Conservation (phyloP, 2,329 filamentous ascomycete species). For the Chrysosporium keratinophilum region DNA sequence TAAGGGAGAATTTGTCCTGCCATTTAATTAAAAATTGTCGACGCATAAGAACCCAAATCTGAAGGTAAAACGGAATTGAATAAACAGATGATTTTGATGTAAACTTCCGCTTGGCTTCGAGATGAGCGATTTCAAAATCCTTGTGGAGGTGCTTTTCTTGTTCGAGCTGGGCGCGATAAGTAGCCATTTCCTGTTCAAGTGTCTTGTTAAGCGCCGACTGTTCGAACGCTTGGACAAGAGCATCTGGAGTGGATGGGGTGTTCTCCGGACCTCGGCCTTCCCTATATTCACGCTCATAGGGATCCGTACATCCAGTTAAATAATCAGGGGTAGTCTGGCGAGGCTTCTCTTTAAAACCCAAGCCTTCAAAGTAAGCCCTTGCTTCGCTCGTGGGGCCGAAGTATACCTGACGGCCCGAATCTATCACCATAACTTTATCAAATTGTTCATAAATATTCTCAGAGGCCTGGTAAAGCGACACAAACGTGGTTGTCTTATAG, state of each 20-base stretch:
- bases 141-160: constrained; percentile 58
- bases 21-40: constrained; percentile 67
- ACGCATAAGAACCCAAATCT: constrained; percentile 51
- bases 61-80: constrained; percentile 67
- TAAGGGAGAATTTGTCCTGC: constrained; percentile 64
- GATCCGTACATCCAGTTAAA: constrained; percentile 69
- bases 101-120: constrained; percentile 65
- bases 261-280: constrained; percentile 41
- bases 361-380: constrained; percentile 61
- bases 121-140: constrained; percentile 66
- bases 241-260: constrained; percentile 58
- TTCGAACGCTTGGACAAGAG: constrained; percentile 53
- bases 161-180: constrained; percentile 56
- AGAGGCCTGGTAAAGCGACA: constrained; percentile 75
- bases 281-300: constrained; percentile 70
- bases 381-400: constrained; percentile 61
- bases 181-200: constrained; percentile 41
- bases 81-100: constrained; percentile 67
- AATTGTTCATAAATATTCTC: constrained; percentile 71
- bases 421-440: constrained; percentile 76
- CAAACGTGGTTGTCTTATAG: constrained; percentile 73
- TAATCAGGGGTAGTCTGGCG: constrained; percentile 75
- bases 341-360: constrained; percentile 64
- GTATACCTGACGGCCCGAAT: constrained; percentile 64
- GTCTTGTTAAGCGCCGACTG: constrained; percentile 40